phyloP scores from a whole-genome alignment of 2,329 filamentous ascomycete genomes.

The Zymoseptoria crescenta region DNA sequence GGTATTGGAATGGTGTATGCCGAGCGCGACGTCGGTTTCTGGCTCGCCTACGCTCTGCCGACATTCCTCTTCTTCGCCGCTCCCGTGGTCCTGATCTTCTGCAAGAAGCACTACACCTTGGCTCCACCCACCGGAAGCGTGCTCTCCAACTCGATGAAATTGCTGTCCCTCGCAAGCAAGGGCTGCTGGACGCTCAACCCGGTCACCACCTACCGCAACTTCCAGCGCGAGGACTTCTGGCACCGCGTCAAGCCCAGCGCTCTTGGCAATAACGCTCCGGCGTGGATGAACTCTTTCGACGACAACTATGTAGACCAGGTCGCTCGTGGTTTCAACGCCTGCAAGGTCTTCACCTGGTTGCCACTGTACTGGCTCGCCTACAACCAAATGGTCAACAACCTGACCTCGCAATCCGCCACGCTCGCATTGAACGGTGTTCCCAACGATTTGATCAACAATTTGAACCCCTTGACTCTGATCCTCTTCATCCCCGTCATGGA shows the following conservation, averaged over 20 bases:
- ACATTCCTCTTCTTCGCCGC: constrained; percentile 59
- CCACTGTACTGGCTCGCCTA: constrained; percentile 56
- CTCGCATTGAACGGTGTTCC: constrained; percentile 41
- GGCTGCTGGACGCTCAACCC: constrained; percentile 51
- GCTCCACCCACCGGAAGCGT: constrained; percentile 61
- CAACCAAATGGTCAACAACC: constrained; percentile 42
- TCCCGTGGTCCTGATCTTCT: constrained; percentile 45
- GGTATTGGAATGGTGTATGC: constrained; percentile 59
- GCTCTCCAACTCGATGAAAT: constrained; percentile 56
- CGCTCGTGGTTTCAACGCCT: constrained; percentile 57
- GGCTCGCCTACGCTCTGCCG: constrained; percentile 55
- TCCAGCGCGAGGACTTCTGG: constrained; percentile 52
- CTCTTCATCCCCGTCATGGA: constrained; percentile 41
- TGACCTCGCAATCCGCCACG: constrained; percentile 37
- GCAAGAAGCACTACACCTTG: constrained; percentile 46
- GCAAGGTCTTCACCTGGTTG: constrained; percentile 56
- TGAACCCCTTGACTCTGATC: constrained; percentile 29
- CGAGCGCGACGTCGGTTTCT: constrained; percentile 59
- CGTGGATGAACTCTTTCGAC: constrained; percentile 69
- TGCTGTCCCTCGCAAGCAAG: constrained; percentile 56
- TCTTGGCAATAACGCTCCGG: constrained; percentile 50
- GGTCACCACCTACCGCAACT: constrained; percentile 50
- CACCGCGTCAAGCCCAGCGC: constrained; percentile 60
- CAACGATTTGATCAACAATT: constrained; percentile 40
- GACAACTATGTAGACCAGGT: constrained; percentile 74